Base-by-base conservation (phyloP, 1,284 basidiomycete genomes). In the Tetrapyrgos nigripes region DNA sequence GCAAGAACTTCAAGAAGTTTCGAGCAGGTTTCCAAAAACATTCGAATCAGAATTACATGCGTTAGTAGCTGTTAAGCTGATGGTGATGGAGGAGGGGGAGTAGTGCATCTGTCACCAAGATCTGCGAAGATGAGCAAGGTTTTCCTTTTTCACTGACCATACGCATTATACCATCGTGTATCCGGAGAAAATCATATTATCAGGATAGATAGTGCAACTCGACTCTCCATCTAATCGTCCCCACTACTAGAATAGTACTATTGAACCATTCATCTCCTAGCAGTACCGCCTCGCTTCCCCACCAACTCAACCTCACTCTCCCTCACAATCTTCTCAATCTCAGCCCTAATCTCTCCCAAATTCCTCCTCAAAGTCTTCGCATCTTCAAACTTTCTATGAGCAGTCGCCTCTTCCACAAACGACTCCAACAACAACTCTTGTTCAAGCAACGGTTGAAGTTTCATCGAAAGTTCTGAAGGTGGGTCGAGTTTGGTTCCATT, bases 321-420 rank as follows among this genome's bases (percentile, higher is more conserved):
- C 37, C 73, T 78, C 46, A 89, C 53, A 59, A 94, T 79, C 66
- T 83, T 85, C 62, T 86, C 86, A 61, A 96, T 95, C 77, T 96
- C 94, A 13, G 68, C 76, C 57, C 90, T 80, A 57, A 96, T 93
- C 75, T 96, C 94, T 48, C 75, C 79, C 50, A 96, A 73, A 71
- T 89, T 95, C 43, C 76, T 71, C 67, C 88, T 86, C 58, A 97
- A 76, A 3, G 88, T 91, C 74, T 89, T 89, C 19, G 88, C 88
- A 70, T 97, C 94, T 73, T 97, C 94, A 63, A 96, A 96, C 75
- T 96, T 96, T 46, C 94, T 80, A 66, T 89, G 89, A 1, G 86
- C 83, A 70, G 88, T 89, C 3, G 94, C 94, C 69, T 96, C 92
- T 64, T 90, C 87, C 3, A 94, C 82, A 67, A 92, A 93, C 1